Evolutionary conservation across 345 rosid species (phyloP).

Genomic region (Salix dunnii): DNA sequence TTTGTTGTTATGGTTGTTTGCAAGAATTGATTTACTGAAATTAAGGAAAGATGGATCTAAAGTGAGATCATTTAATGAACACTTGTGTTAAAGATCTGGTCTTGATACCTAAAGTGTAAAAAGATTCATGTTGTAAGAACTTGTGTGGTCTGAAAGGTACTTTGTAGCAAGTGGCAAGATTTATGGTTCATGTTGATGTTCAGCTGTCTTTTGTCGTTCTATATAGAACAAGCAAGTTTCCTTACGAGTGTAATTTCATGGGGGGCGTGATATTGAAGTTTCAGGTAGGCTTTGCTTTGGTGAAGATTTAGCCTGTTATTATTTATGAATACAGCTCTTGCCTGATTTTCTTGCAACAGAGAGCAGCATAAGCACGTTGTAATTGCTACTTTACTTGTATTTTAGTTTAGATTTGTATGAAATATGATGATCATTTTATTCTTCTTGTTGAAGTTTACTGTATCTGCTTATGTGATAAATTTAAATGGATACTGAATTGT

Average conservation of each 20-base stretch:
- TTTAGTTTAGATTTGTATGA: not conserved
- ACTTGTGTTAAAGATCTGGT: not conserved
- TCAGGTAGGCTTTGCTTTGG: not conserved
- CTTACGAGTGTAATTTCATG: not conserved
- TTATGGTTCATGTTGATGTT: not conserved
- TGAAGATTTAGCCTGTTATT: not conserved
- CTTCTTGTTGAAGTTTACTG: not conserved
- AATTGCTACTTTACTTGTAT: not conserved
- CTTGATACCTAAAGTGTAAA: not conserved
- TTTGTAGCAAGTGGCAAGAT: not conserved
- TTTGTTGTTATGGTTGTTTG: not conserved
- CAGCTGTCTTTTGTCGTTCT: not conserved
- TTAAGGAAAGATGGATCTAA: conserved; percentile 12
- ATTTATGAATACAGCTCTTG: not conserved
- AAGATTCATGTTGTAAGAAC: not conserved
- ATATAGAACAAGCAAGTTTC: not conserved
- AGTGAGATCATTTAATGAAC: not conserved
- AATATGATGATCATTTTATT: not conserved
- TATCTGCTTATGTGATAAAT: not conserved
- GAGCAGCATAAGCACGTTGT: not conserved
- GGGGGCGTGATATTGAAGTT: not conserved
- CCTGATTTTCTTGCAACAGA: not conserved
- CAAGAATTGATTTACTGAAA: not conserved
- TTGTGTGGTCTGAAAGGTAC: not conserved
- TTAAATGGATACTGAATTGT: not conserved